Conservation (phyloP, 2,329 filamentous ascomycete genomes). For the Corinectria fuckeliana region DNA sequence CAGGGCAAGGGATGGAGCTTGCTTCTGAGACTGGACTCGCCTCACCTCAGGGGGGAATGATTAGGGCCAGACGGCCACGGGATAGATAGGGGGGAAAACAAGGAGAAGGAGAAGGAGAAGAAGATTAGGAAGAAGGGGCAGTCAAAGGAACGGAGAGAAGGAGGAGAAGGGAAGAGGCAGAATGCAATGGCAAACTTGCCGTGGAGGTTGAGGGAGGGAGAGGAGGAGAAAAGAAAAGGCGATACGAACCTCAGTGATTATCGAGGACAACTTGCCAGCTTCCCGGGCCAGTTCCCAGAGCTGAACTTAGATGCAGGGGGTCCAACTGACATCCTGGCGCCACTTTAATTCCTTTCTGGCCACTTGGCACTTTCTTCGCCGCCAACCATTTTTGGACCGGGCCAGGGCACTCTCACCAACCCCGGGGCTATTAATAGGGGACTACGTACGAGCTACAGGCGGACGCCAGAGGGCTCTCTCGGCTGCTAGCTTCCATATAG, state of each 20-base stretch:
- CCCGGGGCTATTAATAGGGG: background rate
- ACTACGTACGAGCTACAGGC: background rate
- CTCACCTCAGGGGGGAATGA: conserved; percentile 34
- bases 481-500: too few species aligned
- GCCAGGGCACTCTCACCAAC: too few species aligned
- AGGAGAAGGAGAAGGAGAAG: background rate
- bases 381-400: conserved; percentile 25
- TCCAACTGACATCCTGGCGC: conserved; percentile 16
- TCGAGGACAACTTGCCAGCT: conserved; percentile 38
- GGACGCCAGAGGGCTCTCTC: background rate
- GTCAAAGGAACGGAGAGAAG: conserved; percentile 35
- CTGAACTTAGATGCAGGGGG: conserved; percentile 32
- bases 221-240: conserved; percentile 24
- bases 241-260: conserved; percentile 26
- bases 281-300: conserved; percentile 20
- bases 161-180: conserved; percentile 17
- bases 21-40: conserved; percentile 27
- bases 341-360: conserved; percentile 26
- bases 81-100: conserved; percentile 20
- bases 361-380: conserved; percentile 29
- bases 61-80: conserved; percentile 18
- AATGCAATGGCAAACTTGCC: conserved; percentile 29
- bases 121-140: conserved; percentile 7
- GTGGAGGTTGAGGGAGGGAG: conserved; percentile 21
- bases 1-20: background rate